Evolutionary conservation across 345 rosid species (phyloP), one percentile per base, ranked within the genome.

Genomic region (Reutealis trisperma): DNA sequence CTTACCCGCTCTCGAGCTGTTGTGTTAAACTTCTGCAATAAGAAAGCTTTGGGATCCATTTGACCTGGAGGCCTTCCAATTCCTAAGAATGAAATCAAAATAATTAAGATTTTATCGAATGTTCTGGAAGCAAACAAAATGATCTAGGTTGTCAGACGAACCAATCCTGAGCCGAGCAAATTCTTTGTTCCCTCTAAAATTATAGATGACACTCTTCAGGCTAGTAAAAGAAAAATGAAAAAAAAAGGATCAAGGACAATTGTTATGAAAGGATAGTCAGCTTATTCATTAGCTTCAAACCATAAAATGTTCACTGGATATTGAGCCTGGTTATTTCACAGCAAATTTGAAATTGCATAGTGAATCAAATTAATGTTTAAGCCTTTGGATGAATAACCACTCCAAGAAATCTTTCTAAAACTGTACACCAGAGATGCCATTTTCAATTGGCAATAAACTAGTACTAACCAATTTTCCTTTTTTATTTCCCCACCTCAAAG

Each of bases 1-100:
- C 88, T 86, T 85, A 93, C 98, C 65, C 85, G 88, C 78, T 86
- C 89, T 80, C 81, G 88, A 75, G 90, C 89, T 70, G 78, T 75
- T 42, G 78, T 83, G 79, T 89, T 94, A 86, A 93, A 91, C 83
- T 87, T 93, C 85, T 94, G 98, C 77, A 94, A 84, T 85, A 91
- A 82, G 77, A 93, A 94, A 74, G 98, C 98, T 78, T 93, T 94
- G 52, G 98, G 98, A 79, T 94, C 98, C 98, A 93, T 94, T 85
- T 91, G 98, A 81, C 98, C 97, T 10, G 94, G 94, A 44, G 98
- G 98, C 84, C 85, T 88, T 19, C 94, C 95, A 58, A 94, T 91
- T 78, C 97, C 97, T 94, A 32, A 30, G 44, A 70, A 71, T 52
- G 52, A 18, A 19, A 54, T 58, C 6, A 58, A 44, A 54, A 14